A percentile compares a stretch with the other conserved stretches of the same genome.
These are phyloP conservation scores for Plenodomus lindquistii DNA, from an alignment of 2,329 filamentous ascomycete genomes.

Conservation along the genomic window DNA sequence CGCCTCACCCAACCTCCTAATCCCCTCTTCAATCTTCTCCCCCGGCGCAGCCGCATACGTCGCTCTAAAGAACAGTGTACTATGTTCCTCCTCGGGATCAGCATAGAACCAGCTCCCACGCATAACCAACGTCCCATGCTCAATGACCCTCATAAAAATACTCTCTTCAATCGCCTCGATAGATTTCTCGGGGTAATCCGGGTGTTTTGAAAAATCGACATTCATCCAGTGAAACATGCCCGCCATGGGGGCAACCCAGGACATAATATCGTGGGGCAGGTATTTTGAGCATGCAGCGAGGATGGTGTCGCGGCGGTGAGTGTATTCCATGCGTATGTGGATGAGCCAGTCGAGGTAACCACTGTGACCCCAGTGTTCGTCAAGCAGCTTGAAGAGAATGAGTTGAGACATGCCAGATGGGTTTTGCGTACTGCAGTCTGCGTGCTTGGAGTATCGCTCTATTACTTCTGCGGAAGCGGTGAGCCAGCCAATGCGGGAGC, in stretches of 20 bases:
- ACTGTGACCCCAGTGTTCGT: conserved; percentile 90
- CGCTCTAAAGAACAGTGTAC: conserved; percentile 81
- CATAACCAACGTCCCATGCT: conserved; percentile 77
- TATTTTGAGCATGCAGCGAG: conserved; percentile 78
- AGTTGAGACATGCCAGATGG: conserved; percentile 84
- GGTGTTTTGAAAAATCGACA: conserved; percentile 69
- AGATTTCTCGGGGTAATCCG: conserved; percentile 54
- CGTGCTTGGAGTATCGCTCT: conserved; percentile 79
- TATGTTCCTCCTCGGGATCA: conserved; percentile 61
- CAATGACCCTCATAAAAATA: conserved; percentile 78
- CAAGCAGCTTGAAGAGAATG: conserved; percentile 83
- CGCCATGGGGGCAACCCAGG: conserved; percentile 77
- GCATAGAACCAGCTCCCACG: conserved; percentile 91
- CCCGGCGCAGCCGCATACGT: conserved; percentile 80
- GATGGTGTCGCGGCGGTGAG: conserved; percentile 74
- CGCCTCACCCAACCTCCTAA: conserved; percentile 71
- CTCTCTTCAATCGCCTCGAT: conserved; percentile 76
- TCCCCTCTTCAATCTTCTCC: conserved; percentile 55
- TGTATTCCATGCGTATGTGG: conserved; percentile 79
- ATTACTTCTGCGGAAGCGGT: conserved; percentile 84
- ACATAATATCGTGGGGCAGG: conserved; percentile 73
- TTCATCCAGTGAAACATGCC: conserved; percentile 95
- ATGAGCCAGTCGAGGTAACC: conserved; percentile 91
- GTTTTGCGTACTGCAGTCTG: conserved; percentile 82
- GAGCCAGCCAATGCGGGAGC: conserved; percentile 83